Percentiles rank a stretch among this genome's conserved stretches.
phyloP scores from a whole-genome alignment of 805 yeast genomes.

The Candida odintsovae region DNA sequence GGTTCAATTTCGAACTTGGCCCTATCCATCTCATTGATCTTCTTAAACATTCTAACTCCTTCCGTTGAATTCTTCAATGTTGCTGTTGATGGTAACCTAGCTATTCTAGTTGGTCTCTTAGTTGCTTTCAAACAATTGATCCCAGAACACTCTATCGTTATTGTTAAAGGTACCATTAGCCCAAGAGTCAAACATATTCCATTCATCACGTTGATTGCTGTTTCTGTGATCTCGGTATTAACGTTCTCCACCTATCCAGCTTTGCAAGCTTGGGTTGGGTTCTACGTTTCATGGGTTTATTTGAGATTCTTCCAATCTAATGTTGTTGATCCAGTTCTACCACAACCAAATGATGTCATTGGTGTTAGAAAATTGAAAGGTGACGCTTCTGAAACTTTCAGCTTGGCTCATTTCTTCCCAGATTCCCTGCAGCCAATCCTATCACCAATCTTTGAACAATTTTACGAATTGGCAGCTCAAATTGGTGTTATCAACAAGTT shows the following conservation, averaged over 20 bases:
- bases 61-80: slow-evolving; percentile 29
- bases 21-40: slow-evolving; percentile 21
- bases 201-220: slow-evolving; percentile 31
- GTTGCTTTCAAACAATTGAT: slow-evolving; percentile 63
- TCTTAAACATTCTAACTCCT: slow-evolving; percentile 18
- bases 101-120: slow-evolving; percentile 50
- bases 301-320: slow-evolving; percentile 69
- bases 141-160: slow-evolving; percentile 51
- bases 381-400: slow-evolving; percentile 88
- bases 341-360: slow-evolving; percentile 29
- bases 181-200: slow-evolving; percentile 63
- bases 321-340: slow-evolving; percentile 48
- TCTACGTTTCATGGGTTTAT: slow-evolving; percentile 68
- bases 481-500: slow-evolving; percentile 55
- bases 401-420: slow-evolving; percentile 82
- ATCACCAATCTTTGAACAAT: slow-evolving; percentile 41
- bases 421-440: slow-evolving; percentile 46
- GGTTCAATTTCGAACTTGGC: slow-evolving; percentile 51
- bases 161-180: slow-evolving; percentile 41
- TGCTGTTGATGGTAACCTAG: slow-evolving; percentile 48
- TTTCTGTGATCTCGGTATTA: slow-evolving; percentile 26
- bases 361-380: slow-evolving; percentile 46
- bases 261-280: slow-evolving; percentile 52
- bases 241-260: slow-evolving; percentile 40
- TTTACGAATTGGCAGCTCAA: slow-evolving; percentile 33